Base-by-base conservation (phyloP, 805 yeast species). In the Candida saitoana region DNA sequence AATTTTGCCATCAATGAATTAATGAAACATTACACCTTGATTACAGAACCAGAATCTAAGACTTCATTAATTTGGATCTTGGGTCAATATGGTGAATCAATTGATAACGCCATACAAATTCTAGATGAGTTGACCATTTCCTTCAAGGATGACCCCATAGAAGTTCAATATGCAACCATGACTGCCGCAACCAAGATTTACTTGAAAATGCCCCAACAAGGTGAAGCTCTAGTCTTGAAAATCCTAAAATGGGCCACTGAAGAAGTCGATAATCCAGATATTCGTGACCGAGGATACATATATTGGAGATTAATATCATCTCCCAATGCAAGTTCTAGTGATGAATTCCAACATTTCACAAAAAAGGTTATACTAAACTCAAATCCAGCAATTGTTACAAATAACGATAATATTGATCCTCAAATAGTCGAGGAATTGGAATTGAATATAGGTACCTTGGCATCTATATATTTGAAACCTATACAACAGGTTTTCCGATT, bases 391-490 rank as follows among this genome's bases (percentile, higher is more conserved):
- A 84, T 90, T 5, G 72, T 80, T 15, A 67, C 79, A 0, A 83
- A 84, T 16, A 79, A 79, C 43, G 89, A 86, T 34, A 78, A 77
- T 41, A 66, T 89, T 42, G 91, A 87, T 47, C 82, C 84, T 0
- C 61, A 64, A 2, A 74, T 84, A 11, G 60, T 90, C 27, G 95
- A 89, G 50, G 96, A 90, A 55, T 65, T 90, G 41, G 95, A 87
- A 52, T 67, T 89, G 47, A 82, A 80, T 49, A 80, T 90, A 25
- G 96, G 96, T 1, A 70, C 89, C 0, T 64, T 91, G 40, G 90
- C 95, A 0, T 82, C 95, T 0, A 79, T 90, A 11, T 91, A 89
- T 55, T 65, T 90, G 52, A 85, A 88, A 50, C 95, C 96, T 0
- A 83, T 87, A 6, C 74, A 76, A n/a, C 85, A 78, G 51, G 88